Conservation (phyloP, 164 flowering plant species). For the Piper betle region DNA sequence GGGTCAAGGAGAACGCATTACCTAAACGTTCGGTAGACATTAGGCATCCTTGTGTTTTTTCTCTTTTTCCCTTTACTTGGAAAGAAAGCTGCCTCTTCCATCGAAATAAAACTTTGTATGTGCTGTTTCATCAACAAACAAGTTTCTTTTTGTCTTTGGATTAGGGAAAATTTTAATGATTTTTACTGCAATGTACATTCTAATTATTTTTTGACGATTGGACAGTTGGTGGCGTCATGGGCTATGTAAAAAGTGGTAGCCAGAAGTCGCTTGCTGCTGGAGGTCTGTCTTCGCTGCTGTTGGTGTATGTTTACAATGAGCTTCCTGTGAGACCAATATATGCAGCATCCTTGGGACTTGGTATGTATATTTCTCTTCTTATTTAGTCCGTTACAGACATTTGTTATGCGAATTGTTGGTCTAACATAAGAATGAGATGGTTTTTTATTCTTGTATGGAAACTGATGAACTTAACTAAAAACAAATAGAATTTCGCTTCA, state of each 20-base stretch:
- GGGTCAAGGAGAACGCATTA: too few relatives aligned
- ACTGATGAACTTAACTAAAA: background rate
- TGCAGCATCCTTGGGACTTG: constrained; percentile 78
- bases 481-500: too few relatives aligned
- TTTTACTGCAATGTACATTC: background rate
- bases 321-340: constrained; percentile 64
- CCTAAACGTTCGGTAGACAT: too few relatives aligned
- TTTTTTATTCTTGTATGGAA: background rate
- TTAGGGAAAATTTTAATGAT: background rate
- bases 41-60: too few relatives aligned
- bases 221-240: constrained; percentile 82
- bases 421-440: background rate
- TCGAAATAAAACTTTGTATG: too few relatives aligned
- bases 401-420: background rate
- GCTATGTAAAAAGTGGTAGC: constrained; percentile 83
- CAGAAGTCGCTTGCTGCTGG: constrained; percentile 73
- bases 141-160: too few relatives aligned
- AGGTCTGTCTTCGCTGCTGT: constrained; percentile 48
- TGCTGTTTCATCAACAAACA: too few relatives aligned
- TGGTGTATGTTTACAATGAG: constrained; percentile 45
- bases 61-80: too few relatives aligned
- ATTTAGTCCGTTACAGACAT: too few relatives aligned
- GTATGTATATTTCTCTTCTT: constrained; percentile 23
- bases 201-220: constrained; percentile 6
- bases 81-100: too few relatives aligned